Base-by-base conservation (phyloP, 1,284 basidiomycete genomes). In the Volvariella volvacea region DNA sequence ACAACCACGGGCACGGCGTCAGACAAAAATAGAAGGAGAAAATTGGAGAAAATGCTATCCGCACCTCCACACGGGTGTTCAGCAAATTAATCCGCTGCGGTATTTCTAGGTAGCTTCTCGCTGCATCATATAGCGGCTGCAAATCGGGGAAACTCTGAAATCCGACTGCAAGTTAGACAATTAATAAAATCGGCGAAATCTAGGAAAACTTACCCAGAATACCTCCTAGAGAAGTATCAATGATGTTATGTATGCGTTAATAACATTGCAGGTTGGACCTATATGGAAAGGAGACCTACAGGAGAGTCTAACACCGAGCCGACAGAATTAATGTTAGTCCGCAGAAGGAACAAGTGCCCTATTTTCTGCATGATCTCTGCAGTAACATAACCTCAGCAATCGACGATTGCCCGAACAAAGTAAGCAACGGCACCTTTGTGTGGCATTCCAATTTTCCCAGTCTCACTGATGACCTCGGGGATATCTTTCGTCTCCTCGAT, bases 401-500 rank as follows among this genome's bases (percentile, higher is more conserved):
- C 9, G 22, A 17, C 15, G 3, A 10, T 42, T 30, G n/a, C 40
- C 15, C 25, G 31, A 4, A 6, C 39, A 40, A 17, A 4, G 6
- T 7, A 8, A n/a, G 31, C 9, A 17, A 16, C 42, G 60, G 15
- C 44, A 82, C 83, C 81, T 71, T 84, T 83, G 59, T 83, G 79
- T 48, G 81, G 78, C 74, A 93, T 91, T 31, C 86, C 87, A 52
- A 98, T 94, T 67, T 96, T 94, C 15, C 93, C 93, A 3, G 90
- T 94, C 61, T 94, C 90, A 46, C 89, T 91, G 46, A 98, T 89
- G 48, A 84, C 80, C 63, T 93, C 91, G 21, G 93, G 93, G 46
- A 97, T 92, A 61, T 96, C 92, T 60, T 96, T 96, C 2, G 94
- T 98, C 59, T 94, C 89, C 62, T 96, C 93, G 55, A 98, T 96